Evolutionary conservation across 192 early-diverging fungal species (phyloP).

Genomic region (Coemansia sp.): DNA sequence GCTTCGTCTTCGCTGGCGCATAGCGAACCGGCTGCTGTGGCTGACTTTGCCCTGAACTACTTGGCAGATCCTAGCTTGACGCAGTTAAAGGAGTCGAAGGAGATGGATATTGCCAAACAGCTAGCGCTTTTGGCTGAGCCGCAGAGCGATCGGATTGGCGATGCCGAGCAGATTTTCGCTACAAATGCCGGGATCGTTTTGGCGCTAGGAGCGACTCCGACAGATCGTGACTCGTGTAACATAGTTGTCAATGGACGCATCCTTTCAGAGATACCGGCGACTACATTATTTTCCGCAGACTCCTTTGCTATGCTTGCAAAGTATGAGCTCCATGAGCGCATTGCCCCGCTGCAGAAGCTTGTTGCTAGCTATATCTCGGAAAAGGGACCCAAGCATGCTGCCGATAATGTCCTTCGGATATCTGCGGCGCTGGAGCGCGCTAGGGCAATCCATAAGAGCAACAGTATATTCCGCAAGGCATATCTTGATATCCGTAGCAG

Average conservation of each 20-base stretch:
- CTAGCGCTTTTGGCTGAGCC: constrained; percentile 3
- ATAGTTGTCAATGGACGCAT: constrained; percentile 70
- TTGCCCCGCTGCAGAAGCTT: constrained; percentile 26
- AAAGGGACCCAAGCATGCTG: not conserved
- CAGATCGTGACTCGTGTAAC: constrained; percentile 16
- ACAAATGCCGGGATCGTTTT: constrained; percentile 8
- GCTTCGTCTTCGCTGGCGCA: constrained; percentile 3
- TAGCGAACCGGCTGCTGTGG: constrained; percentile 6
- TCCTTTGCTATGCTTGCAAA: constrained; percentile 64
- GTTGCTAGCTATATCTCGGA: constrained; percentile 11
- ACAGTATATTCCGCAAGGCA: constrained; percentile 23
- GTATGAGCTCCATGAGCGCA: constrained; percentile 61
- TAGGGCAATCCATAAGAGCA: constrained; percentile 13
- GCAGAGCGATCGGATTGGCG: constrained; percentile 14
- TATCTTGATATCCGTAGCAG: constrained; percentile 1
- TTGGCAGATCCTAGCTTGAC: not conserved
- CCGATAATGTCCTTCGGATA: not conserved
- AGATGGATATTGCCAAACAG: constrained; percentile 3
- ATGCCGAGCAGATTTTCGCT: constrained; percentile 21
- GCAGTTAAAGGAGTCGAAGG: not conserved
- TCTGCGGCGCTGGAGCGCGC: constrained; percentile 23
- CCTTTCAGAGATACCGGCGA: constrained; percentile 43
- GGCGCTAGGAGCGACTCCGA: constrained; percentile 17
- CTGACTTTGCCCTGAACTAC: constrained; percentile 11
- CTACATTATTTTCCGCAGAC: constrained; percentile 48